Evolutionary conservation across 768 basidiomycete genomes (phyloP).

Genomic region (Psilocybe cyanescens): DNA sequence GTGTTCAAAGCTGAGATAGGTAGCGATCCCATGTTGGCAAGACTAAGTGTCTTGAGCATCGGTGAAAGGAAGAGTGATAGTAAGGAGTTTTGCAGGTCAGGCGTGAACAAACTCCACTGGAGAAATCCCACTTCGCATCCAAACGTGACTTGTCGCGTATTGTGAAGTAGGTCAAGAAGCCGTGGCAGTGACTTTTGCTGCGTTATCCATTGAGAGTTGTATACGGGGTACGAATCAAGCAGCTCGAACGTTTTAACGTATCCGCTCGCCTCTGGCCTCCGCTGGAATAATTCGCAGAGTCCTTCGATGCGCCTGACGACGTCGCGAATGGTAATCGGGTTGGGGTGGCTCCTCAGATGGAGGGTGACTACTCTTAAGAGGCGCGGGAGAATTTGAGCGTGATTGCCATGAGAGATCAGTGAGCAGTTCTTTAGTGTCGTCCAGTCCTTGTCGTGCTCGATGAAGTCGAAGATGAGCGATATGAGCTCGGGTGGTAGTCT

Average conservation of each 20-base stretch:
- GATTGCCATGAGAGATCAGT: constrained; percentile 14
- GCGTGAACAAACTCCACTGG: constrained; percentile 14
- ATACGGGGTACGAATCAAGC: constrained; percentile 23
- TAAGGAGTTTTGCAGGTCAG: constrained; percentile 13
- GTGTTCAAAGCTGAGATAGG: constrained; percentile 12
- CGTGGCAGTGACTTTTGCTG: constrained; percentile 16
- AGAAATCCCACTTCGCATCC: constrained; percentile 24
- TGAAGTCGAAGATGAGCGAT: constrained; percentile 17
- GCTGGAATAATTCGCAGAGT: constrained; percentile 17
- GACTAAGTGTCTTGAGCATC: constrained; percentile 11
- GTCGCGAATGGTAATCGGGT: constrained; percentile 17
- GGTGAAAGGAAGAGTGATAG: constrained; percentile 13
- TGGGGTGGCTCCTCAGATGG: constrained; percentile 15
- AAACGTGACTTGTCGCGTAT: constrained; percentile 14
- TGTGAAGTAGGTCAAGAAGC: constrained; percentile 13
- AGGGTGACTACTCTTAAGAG: constrained; percentile 18
- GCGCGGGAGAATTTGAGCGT: constrained; percentile 8
- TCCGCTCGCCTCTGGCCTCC: constrained; percentile 9
- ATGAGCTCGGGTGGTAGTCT: constrained; percentile 19
- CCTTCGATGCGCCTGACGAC: constrained; percentile 22
- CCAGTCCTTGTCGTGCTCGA: constrained; percentile 13
- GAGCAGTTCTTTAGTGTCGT: constrained; percentile 13
- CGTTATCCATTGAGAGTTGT: constrained; percentile 25
- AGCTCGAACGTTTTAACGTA: constrained; percentile 18
- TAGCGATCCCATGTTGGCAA: constrained; percentile 20